phyloP scores from a whole-genome alignment of 768 basidiomycete genomes.

The Leucosporidium creatinivorum region DNA sequence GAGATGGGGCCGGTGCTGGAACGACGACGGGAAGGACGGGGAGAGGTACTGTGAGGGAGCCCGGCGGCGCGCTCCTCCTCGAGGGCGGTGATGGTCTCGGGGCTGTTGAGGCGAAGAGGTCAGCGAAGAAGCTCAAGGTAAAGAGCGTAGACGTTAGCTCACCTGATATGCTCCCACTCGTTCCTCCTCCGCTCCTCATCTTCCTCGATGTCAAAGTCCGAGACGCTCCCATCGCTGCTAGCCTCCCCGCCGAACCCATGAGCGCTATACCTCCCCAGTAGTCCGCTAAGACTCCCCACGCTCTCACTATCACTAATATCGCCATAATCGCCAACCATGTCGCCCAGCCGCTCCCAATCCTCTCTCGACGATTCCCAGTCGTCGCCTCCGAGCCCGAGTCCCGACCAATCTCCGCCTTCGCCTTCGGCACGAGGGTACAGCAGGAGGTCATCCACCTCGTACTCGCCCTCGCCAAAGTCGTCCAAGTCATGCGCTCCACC shows the following conservation, averaged over 20 bases:
- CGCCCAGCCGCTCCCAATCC: slow-evolving; percentile 76
- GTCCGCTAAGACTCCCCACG: slow-evolving; percentile 66
- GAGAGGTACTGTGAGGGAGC: slow-evolving; percentile 19
- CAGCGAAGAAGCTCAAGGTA: background rate
- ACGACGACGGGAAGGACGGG: slow-evolving; percentile 26
- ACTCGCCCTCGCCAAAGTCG: slow-evolving; percentile 85
- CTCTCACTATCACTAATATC: slow-evolving; percentile 88
- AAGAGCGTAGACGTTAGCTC: background rate
- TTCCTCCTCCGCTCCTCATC: slow-evolving; percentile 25
- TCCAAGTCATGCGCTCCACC: slow-evolving; percentile 83
- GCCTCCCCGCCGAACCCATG: slow-evolving; percentile 48
- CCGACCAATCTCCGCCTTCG: slow-evolving; percentile 44
- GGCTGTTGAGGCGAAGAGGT: slow-evolving; percentile 24
- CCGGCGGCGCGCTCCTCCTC: slow-evolving; percentile 33
- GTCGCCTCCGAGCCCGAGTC: slow-evolving; percentile 13
- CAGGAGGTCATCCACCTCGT: slow-evolving; percentile 85
- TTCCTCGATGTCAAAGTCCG: slow-evolving; percentile 21
- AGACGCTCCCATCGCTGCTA: slow-evolving; percentile 23
- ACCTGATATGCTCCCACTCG: slow-evolving; percentile 38
- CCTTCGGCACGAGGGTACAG: slow-evolving; percentile 51
- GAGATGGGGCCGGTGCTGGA: slow-evolving; percentile 35
- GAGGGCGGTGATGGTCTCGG: slow-evolving; percentile 35
- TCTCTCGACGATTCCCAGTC: slow-evolving; percentile 34
- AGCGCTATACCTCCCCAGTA: too few species aligned
- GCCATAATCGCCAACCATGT: slow-evolving; percentile 67